Evolutionary conservation across 306 rosid species (phyloP).

Genomic region (Prosopis cineraria): DNA sequence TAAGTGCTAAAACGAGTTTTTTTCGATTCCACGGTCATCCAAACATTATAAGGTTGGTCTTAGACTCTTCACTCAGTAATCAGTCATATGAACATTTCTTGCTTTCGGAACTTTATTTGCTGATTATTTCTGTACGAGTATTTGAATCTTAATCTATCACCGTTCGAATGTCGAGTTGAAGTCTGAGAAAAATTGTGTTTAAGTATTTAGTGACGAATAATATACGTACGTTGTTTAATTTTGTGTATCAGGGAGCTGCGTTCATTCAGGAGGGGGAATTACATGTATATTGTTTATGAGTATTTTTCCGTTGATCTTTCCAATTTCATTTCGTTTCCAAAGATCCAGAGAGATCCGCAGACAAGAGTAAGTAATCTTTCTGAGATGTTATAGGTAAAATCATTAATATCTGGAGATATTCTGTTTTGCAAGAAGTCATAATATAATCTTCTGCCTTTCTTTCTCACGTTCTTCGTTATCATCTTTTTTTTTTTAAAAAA

Average conservation of each 20-base stretch:
- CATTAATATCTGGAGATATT: no score
- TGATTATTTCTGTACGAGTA: no score
- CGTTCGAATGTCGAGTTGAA: no score
- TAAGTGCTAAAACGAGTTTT: background rate
- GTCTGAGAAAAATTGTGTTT: background rate
- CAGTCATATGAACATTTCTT: background rate
- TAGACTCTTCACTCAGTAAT: background rate
- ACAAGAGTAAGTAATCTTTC: background rate
- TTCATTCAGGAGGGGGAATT: no score
- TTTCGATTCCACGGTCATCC: background rate
- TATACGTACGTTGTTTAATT: no score
- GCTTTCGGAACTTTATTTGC: background rate
- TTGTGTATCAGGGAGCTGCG: no score
- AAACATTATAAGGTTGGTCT: constrained; percentile 14
- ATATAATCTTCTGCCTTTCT: no score
- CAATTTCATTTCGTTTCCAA: background rate
- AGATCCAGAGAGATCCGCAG: background rate
- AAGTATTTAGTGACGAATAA: background rate
- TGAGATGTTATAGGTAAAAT: no score
- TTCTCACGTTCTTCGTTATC: no score
- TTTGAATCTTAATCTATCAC: background rate
- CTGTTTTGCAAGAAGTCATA: background rate
- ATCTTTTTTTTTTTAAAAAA: no score
- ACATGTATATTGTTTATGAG: background rate
- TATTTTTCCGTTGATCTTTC: background rate